Conservation (phyloP, 2,329 filamentous ascomycete genomes). For the Claviceps pazoutovae region DNA sequence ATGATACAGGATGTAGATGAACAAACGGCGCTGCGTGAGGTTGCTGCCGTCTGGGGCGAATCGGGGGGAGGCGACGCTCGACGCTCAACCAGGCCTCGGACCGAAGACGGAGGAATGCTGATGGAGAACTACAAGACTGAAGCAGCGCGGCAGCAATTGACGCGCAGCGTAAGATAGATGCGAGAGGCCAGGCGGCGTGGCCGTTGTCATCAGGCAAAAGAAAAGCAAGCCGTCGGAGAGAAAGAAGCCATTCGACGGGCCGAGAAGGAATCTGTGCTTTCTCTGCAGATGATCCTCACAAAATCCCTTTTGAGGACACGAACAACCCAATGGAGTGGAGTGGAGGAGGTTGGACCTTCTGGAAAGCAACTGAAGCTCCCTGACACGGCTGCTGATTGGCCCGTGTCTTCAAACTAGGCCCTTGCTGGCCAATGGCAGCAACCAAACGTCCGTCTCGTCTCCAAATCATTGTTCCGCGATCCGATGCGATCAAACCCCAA, state of each 20-base stretch:
- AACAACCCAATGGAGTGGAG: no score
- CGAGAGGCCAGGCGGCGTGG: constrained; percentile 1
- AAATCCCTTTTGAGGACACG: no score
- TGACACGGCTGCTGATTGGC: neutral
- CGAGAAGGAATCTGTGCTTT: neutral
- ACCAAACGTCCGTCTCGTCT: no score
- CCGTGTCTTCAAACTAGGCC: no score
- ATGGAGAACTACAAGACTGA: neutral
- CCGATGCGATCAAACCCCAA: no score
- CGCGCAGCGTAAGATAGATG: neutral
- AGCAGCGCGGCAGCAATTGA: neutral
- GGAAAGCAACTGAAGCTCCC: neutral
- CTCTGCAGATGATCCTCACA: neutral
- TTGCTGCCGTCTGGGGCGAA: constrained; percentile 1
- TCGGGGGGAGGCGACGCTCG: neutral
- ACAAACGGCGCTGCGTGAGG: neutral
- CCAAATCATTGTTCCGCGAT: no score
- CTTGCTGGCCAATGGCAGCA: neutral
- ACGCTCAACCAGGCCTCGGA: constrained; percentile 1
- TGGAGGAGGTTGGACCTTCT: neutral
- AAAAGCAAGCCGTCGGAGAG: neutral
- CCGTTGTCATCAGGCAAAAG: constrained; percentile 2
- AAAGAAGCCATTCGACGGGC: neutral
- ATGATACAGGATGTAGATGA: constrained; percentile 25
- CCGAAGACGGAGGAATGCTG: neutral